Base-by-base conservation (phyloP, 23 red algal species). In the Chondrus crispus region DNA sequence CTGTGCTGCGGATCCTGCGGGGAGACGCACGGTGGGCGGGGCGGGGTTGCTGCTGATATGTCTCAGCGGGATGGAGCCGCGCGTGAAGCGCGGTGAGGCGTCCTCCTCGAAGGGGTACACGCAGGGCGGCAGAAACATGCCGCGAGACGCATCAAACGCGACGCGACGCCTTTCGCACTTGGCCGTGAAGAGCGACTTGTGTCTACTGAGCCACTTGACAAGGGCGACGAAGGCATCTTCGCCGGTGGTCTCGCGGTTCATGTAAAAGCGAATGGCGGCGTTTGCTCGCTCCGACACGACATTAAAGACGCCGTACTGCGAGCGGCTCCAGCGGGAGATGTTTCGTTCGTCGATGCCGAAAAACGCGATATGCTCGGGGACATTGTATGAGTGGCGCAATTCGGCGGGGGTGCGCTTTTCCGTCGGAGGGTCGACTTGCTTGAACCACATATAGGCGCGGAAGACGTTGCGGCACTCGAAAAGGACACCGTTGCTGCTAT, bases 111-210 rank as follows among this genome's bases (percentile, higher is more conserved):
- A 90, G 24, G 87, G 74, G 50, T 81, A 57, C 32, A 92, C 77
- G 33, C 89, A 92, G 39, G 89, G 75, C 5, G 89, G 89, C 62
- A 92, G 44, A 57, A 84, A 92, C 12, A 92, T 92, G 19, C 89
- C 89, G 7, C 89, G 30, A 5, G 89, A 82, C 2, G 89, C 89
- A 64, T 92, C 89, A 64, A 92, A 92, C 22, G 89, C 89, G 40
- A 92, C 63, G 4, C 89, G 75, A 22, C 79, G 28, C 14, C 68
- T 77, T 10, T 92, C 89, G 22, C 77, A 84, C 58, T 53, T 84
- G 19, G 55, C 62, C 48, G 51, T 52, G 58, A 83, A 92, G 13
- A 92, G 58, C 63, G 82, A 60, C 48, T 92, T 51, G 42, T 92
- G 89, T 32, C 62, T 51, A 8, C 53, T 68, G 9, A 92, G 75